Percentiles rank a stretch among this genome's conserved stretches.
phyloP scores from a whole-genome alignment of 1,284 basidiomycete species.

The Cutaneotrichosporon mucoides region DNA sequence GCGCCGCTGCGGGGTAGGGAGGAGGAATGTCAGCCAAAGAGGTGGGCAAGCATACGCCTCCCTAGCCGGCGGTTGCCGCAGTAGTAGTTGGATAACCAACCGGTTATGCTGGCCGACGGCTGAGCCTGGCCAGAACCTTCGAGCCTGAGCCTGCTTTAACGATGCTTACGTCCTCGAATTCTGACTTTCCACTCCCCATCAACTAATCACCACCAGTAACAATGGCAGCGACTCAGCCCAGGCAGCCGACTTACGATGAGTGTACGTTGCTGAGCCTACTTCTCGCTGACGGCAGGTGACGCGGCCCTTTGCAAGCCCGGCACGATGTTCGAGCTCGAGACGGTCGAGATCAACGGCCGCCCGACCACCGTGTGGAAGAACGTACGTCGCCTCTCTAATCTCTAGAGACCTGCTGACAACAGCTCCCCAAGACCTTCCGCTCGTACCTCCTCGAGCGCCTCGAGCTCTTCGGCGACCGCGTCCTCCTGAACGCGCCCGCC shows the following conservation, averaged over 20 bases:
- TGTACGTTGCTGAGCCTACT: constrained; percentile 3
- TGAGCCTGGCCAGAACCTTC: no score
- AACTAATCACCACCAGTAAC: not conserved
- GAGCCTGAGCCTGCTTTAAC: no score
- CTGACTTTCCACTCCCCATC: no score
- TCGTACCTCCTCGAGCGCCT: not conserved
- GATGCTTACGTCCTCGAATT: no score
- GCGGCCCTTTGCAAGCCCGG: constrained; percentile 34
- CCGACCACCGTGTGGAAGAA: constrained; percentile 36
- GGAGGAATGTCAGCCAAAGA: no score
- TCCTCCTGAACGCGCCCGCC: constrained; percentile 33
- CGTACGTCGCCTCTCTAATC: constrained; percentile 14
- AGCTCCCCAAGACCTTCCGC: not conserved
- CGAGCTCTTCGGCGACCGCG: not conserved
- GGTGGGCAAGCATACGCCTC: no score
- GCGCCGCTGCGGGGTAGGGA: no score
- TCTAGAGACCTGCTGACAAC: not conserved
- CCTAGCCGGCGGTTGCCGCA: no score
- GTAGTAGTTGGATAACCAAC: no score
- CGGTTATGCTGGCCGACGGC: no score
- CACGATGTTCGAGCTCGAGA: constrained; percentile 36
- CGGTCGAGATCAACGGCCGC: constrained; percentile 26
- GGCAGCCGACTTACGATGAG: constrained; percentile 6
- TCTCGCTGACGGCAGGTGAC: constrained; percentile 26
- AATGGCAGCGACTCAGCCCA: not conserved